Evolutionary conservation across 163 green algal genomes (phyloP), one percentile per base, ranked within the genome.

Genomic region (Coccomyxa subellipsoidea): DNA sequence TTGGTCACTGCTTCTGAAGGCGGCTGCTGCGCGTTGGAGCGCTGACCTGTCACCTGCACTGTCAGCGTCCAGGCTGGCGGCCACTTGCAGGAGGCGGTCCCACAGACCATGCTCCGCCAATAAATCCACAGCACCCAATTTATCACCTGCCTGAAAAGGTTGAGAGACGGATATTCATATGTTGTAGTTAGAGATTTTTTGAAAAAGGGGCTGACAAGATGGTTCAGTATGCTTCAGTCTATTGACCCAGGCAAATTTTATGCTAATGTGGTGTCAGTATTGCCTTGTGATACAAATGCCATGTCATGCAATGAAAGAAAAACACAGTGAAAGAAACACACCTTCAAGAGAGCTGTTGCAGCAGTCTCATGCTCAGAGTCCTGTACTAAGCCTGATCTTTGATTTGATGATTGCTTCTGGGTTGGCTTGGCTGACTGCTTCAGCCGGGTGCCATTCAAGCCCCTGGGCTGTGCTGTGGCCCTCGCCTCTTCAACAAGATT

Each of bases 81-180:
- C 86, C 23, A 96, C 85, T 32, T 86, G 81, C 21, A 92, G 82
- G 21, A 95, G 88, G 82, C 92, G 93, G 54, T 82, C 69, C 86
- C 84, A 93, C 87, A 89, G 93, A 38, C 84, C 69, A 83, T 96
- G 88, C 75, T 86, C 84, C 15, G 82, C 89, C 40, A 97, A 82
- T 70, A 97, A 88, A 31, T 85, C 84, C 10, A 95, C 89, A 27
- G 92, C 93, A 53, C 88, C 88, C 39, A 96, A 91, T 72, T 89
- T 92, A 81, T 93, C 93, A 78, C 89, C 88, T 29, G 91, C 91
- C 90, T 93, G 88, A 69, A 80, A 18, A 21, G 18, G 39, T 7
- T 54, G 72, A 0, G 34, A 15, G 7, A 21, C n/a, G n/a, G n/a
- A n/a, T n/a, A n/a, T n/a, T n/a, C n/a, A n/a, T n/a, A n/a, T n/a